Evolutionary conservation across 1,284 basidiomycete genomes (phyloP).

Genomic region (Albatrellus sp.): DNA sequence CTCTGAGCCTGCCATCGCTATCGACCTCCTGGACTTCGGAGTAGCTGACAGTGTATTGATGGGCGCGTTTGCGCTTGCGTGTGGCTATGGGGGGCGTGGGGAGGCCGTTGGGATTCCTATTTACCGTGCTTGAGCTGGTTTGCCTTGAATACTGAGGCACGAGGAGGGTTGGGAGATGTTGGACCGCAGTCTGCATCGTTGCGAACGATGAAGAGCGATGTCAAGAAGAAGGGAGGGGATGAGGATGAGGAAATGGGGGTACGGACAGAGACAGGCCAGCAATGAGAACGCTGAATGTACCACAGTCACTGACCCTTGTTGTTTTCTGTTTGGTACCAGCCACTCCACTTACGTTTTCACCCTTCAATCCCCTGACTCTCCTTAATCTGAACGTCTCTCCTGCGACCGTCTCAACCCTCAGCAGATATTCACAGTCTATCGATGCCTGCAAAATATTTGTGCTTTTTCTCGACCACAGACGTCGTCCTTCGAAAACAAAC

Average conservation of each 20-base stretch:
- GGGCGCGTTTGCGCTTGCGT: slow-evolving; percentile 72
- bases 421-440: not conserved
- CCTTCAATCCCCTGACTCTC: not conserved
- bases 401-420: not conserved
- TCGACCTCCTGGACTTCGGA: slow-evolving; percentile 78
- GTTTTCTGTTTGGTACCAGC: slow-evolving; percentile 12
- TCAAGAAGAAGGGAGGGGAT: slow-evolving; percentile 17
- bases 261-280: slow-evolving; percentile 9
- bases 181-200: slow-evolving; percentile 56
- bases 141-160: slow-evolving; percentile 43
- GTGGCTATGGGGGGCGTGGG: slow-evolving; percentile 53
- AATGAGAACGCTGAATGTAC: slow-evolving; percentile 10
- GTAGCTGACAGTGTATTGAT: slow-evolving; percentile 69
- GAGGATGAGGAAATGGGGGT: slow-evolving; percentile 1
- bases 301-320: slow-evolving; percentile 11
- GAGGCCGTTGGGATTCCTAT: slow-evolving; percentile 19
- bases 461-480: too few species aligned
- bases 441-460: too few species aligned
- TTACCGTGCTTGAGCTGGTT: slow-evolving; percentile 15
- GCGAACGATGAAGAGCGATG: slow-evolving; percentile 33
- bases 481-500: too few species aligned
- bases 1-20: slow-evolving; percentile 55
- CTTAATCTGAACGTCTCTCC: not conserved
- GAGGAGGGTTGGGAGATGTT: slow-evolving; percentile 43
- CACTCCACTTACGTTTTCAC: slow-evolving; percentile 11